Conservation (phyloP, 2,329 filamentous ascomycete species). For the Tolypocladium guangdongense region DNA sequence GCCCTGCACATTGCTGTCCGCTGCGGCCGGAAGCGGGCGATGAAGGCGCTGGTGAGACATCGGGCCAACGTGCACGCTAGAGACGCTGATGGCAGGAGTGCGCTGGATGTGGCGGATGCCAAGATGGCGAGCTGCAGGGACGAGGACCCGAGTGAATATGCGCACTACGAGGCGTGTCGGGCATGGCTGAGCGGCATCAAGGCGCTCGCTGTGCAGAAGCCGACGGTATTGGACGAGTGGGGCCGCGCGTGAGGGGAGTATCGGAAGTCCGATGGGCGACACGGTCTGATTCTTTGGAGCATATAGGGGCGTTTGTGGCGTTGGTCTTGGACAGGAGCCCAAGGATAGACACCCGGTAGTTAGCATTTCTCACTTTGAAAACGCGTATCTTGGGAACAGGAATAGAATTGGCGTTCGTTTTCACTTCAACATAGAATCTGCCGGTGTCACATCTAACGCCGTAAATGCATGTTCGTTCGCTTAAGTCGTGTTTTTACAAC, state of each 20-base stretch:
- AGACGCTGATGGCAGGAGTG: slow-evolving; percentile 30
- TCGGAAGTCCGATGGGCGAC: background rate
- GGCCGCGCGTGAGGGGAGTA: background rate
- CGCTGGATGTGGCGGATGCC: slow-evolving; percentile 34
- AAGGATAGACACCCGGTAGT: background rate
- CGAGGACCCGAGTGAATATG: slow-evolving; percentile 22
- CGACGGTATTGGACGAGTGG: slow-evolving; percentile 32
- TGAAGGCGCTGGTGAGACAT: slow-evolving; percentile 32
- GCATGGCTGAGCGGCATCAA: slow-evolving; percentile 30
- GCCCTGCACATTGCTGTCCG: slow-evolving; percentile 43
- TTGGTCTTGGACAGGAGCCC: background rate
- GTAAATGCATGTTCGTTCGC: background rate
- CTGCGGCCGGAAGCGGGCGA: slow-evolving; percentile 40
- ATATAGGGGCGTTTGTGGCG: background rate
- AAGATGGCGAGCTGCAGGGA: slow-evolving; percentile 21
- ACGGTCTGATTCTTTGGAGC: background rate
- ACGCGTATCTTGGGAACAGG: background rate
- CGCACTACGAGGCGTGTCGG: slow-evolving; percentile 33
- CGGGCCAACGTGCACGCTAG: slow-evolving; percentile 37
- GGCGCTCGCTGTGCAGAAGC: slow-evolving; percentile 24
- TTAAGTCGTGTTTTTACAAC: background rate
- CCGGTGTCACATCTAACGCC: background rate
- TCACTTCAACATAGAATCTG: background rate
- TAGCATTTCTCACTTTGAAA: background rate
- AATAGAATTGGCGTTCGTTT: too few species aligned